phyloP scores from a whole-genome alignment of 306 rosid genomes.

The Vigna angularis region DNA sequence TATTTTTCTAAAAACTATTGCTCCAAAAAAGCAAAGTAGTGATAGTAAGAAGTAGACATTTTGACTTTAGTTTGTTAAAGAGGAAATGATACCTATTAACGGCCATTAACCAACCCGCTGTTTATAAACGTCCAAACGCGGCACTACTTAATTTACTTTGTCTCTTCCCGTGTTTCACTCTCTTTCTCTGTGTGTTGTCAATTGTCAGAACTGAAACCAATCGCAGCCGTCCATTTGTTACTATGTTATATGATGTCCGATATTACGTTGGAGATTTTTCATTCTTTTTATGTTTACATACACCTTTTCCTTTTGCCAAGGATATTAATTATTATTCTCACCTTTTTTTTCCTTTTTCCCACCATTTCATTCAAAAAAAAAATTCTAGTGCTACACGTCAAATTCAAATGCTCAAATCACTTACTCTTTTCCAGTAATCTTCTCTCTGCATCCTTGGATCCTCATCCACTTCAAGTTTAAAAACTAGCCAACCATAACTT shows the following conservation, averaged over 20 bases:
- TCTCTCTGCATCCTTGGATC: constrained; percentile 31
- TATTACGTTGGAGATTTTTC: constrained; percentile 37
- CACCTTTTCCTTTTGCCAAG: constrained; percentile 48
- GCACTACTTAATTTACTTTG: constrained; percentile 24
- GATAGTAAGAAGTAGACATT: constrained; percentile 27
- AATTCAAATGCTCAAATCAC: constrained; percentile 37
- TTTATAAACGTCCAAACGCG: constrained; percentile 43
- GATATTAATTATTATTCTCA: neutral
- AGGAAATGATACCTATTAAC: constrained; percentile 49
- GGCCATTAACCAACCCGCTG: constrained; percentile 64
- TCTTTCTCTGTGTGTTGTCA: neutral
- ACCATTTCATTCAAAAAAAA: neutral
- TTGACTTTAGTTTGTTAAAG: constrained; percentile 23
- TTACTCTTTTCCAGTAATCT: constrained; percentile 31
- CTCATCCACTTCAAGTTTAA: constrained; percentile 36
- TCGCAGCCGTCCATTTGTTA: constrained; percentile 51
- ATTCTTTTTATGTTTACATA: constrained; percentile 47
- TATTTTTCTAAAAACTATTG: neutral
- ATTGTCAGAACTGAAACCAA: constrained; percentile 12
- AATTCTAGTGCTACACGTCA: constrained; percentile 27
- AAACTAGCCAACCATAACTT: constrained; percentile 36
- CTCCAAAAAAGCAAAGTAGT: constrained; percentile 8
- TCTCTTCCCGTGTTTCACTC: neutral
- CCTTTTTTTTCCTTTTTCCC: constrained; percentile 5
- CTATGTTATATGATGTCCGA: neutral